Base-by-base conservation (phyloP, 768 basidiomycete genomes). In the Leucocoprinus birnbaumii region DNA sequence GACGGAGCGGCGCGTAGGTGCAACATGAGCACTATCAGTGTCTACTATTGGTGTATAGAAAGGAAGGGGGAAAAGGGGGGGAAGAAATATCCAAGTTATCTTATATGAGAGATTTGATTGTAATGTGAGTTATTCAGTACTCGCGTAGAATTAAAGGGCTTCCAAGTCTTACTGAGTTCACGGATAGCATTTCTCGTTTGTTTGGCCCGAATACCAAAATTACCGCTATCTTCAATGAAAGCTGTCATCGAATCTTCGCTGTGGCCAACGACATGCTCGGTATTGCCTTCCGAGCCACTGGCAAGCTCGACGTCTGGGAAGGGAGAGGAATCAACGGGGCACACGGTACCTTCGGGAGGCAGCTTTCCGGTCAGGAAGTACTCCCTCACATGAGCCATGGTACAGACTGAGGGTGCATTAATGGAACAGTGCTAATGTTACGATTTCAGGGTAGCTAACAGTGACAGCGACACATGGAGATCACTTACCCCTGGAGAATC, bases 351-450 rank as follows among this genome's bases (percentile, higher is more conserved):
- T 6, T 65, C 63, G 10, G 60, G 53, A 2, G 79, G 79, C 1
- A 80, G 61, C 1, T 64, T 69, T 1, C 79, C 78, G 7, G 71
- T 52, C 2, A 63, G 48, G 50, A 80, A 76, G 60, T 79, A 80
- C 1, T 64, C 62, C 7, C 68, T 66, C 22, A 80, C 62, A 55
- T 71, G 56, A 35, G 57, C 46, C 21, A 61, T 57, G 4, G 73
- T 71, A 59, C 75, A 77, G 6, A 60, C 43, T 5, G 74, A 76
- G 11, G 65, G 62, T 5, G 62, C 68, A 7, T 63, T 53, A 18
- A 71, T 24, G 5, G 75, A 75, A 37, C 59, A 61, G 57, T 76
- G 74, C 70, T 74, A 31, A 5, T 31, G 31, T 31, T 31, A 31
- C 31, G 40, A 7, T 2, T 44, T n/a, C 25, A 35, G 18, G 18